Evolutionary conservation across 2,329 filamentous ascomycete species (phyloP).

Genomic region (Cladosporium oxysporum): DNA sequence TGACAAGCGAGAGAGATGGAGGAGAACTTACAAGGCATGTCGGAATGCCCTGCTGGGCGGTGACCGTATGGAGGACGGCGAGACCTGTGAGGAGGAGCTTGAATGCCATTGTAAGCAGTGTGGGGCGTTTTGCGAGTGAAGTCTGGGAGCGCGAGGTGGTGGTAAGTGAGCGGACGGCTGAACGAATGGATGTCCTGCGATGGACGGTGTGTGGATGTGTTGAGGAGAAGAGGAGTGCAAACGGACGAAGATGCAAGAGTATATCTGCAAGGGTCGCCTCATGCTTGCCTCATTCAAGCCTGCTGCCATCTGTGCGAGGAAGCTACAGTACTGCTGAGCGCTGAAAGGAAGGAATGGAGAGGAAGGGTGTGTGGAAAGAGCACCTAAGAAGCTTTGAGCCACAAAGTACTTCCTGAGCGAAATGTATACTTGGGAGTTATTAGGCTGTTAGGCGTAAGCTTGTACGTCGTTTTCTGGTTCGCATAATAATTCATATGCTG

Average conservation of each 20-base stretch:
- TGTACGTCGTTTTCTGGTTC: neutral
- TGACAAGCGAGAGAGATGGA: neutral
- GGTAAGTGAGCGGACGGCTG: neutral
- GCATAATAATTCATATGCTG: too few species aligned
- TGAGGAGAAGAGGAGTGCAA: neutral
- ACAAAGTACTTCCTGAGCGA: neutral
- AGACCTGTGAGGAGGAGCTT: slow-evolving; percentile 9
- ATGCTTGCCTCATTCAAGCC: neutral
- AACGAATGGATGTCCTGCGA: neutral
- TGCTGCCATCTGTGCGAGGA: neutral
- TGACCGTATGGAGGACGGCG: slow-evolving; percentile 5
- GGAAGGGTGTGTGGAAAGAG: neutral
- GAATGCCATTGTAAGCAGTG: neutral
- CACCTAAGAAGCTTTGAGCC: neutral
- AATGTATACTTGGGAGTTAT: neutral
- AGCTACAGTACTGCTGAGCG: neutral
- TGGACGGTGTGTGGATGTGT: neutral
- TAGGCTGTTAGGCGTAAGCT: neutral
- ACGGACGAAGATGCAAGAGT: neutral
- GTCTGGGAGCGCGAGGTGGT: neutral
- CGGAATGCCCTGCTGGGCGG: slow-evolving; percentile 7
- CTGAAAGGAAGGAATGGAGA: neutral
- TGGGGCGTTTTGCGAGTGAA: neutral
- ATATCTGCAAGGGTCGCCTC: neutral
- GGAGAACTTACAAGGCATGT: slow-evolving; percentile 18